These are phyloP conservation scores for Kodamaea sp. DNA, from an alignment of 1,139 yeast species.

Conservation along the genomic window DNA sequence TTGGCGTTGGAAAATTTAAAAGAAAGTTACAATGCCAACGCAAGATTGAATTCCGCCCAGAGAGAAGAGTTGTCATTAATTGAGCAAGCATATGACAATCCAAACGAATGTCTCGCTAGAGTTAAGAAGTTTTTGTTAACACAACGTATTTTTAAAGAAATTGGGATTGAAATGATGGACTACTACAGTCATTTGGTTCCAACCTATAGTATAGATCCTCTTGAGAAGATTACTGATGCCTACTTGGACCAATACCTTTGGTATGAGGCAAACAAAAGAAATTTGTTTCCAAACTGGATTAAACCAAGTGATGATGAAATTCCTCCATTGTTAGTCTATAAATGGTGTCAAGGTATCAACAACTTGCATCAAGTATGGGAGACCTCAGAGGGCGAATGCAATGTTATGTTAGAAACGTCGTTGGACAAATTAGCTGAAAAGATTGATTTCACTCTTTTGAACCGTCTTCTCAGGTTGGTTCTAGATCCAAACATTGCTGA, in stretches of 20 bases:
- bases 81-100: conserved; percentile 96
- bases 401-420: conserved; percentile 81
- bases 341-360: conserved; percentile 95
- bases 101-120: conserved; percentile 87
- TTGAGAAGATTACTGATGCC: conserved; percentile 95
- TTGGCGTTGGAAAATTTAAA: conserved; percentile 88
- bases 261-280: conserved; percentile 91
- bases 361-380: conserved; percentile 81
- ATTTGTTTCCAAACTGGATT: conserved; percentile 92
- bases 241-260: conserved; percentile 93
- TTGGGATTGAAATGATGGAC: conserved; percentile 88
- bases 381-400: conserved; percentile 67
- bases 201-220: conserved; percentile 83
- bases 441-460: conserved; percentile 82
- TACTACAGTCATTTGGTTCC: conserved; percentile 83
- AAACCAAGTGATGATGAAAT: conserved; percentile 95
- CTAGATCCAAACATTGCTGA: conserved; percentile 94
- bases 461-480: conserved; percentile 74
- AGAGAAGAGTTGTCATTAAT: conserved; percentile 91
- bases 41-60: conserved; percentile 80
- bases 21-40: conserved; percentile 80
- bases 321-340: conserved; percentile 87
- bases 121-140: conserved; percentile 81
- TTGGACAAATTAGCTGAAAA: conserved; percentile 76
- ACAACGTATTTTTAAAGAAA: conserved; percentile 91